Conservation (phyloP, 495 filamentous ascomycete species). For the Tricharina praecox region DNA sequence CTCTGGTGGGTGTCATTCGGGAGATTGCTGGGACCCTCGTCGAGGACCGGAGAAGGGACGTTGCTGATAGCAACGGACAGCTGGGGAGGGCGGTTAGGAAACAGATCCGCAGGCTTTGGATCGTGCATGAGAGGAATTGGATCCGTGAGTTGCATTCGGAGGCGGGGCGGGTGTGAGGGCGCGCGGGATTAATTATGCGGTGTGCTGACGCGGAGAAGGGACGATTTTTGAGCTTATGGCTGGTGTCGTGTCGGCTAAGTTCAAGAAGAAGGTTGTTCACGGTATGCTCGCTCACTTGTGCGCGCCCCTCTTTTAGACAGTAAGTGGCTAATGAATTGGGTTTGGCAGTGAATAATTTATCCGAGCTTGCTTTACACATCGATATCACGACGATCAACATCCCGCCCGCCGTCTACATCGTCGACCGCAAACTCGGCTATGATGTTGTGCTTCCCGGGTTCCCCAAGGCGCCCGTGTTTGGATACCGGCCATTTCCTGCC, state of each 20-base stretch:
- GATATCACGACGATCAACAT: constrained; percentile 36
- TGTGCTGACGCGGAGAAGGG: constrained; percentile 11
- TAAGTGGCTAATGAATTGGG: neutral
- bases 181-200: too few species aligned
- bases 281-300: constrained; percentile 26
- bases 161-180: neutral
- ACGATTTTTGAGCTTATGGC: constrained; percentile 41
- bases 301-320: too few species aligned
- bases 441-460: constrained; percentile 35
- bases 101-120: constrained; percentile 36
- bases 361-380: constrained; percentile 32
- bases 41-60: neutral
- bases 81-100: constrained; percentile 38
- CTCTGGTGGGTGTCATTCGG: constrained; percentile 26
- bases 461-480: constrained; percentile 29
- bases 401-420: constrained; percentile 36
- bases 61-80: constrained; percentile 16
- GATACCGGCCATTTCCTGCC: constrained; percentile 15
- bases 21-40: neutral
- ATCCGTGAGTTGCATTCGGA: constrained; percentile 23
- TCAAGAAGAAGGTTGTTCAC: constrained; percentile 39
- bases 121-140: constrained; percentile 42
- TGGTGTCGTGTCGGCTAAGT: constrained; percentile 40
- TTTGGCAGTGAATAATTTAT: constrained; percentile 33
- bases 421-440: constrained; percentile 34